Evolutionary conservation across 1,284 basidiomycete genomes (phyloP).

Genomic region (Heterobasidion annosum): DNA sequence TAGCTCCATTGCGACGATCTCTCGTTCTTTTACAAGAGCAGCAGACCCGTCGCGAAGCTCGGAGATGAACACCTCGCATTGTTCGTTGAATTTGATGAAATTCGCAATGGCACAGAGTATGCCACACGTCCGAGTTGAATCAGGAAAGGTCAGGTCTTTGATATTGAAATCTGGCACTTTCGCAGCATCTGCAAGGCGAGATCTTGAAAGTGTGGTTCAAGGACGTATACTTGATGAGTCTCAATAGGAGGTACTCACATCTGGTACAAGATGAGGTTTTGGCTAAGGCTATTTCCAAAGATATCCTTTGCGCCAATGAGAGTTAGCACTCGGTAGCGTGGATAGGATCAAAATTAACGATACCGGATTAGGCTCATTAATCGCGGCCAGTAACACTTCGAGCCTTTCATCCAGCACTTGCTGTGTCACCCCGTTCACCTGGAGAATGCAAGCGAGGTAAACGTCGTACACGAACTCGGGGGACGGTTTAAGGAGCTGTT

Average conservation of each 20-base stretch:
- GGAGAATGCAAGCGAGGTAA: constrained; percentile 61
- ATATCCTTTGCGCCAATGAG: constrained; percentile 40
- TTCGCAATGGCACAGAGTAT: constrained; percentile 87
- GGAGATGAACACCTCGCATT: constrained; percentile 53
- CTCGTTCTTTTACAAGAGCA: constrained; percentile 46
- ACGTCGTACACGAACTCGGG: constrained; percentile 62
- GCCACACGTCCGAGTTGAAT: constrained; percentile 59
- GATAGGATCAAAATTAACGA: neutral
- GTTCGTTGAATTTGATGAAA: constrained; percentile 83
- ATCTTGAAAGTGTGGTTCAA: neutral
- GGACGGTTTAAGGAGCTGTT: constrained; percentile 65
- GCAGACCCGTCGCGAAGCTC: constrained; percentile 52
- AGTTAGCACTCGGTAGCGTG: constrained; percentile 5
- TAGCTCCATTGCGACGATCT: constrained; percentile 41
- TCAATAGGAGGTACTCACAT: constrained; percentile 31
- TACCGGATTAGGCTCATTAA: constrained; percentile 44
- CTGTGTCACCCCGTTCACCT: constrained; percentile 58
- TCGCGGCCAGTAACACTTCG: constrained; percentile 23
- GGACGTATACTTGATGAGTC: neutral
- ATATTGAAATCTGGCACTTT: constrained; percentile 71
- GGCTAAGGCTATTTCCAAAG: constrained; percentile 44
- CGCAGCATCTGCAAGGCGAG: constrained; percentile 18
- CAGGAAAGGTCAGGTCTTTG: constrained; percentile 67
- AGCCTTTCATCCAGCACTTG: constrained; percentile 50
- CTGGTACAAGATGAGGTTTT: constrained; percentile 59